Conservation (phyloP, 345 rosid species). For the Trapa bicornis region DNA sequence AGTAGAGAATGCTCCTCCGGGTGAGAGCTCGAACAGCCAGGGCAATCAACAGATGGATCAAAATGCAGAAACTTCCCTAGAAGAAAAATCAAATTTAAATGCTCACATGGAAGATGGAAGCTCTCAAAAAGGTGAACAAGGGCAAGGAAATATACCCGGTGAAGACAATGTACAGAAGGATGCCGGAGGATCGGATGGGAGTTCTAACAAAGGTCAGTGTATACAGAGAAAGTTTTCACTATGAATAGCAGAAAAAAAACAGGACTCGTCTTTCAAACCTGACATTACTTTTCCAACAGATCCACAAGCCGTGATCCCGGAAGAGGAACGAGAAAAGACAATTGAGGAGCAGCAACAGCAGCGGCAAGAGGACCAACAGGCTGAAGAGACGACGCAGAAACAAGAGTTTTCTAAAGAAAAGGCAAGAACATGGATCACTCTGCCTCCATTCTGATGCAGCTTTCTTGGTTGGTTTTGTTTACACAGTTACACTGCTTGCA, state of each 20-base stretch:
- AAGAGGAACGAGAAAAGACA: conserved; percentile 17
- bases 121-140: neutral
- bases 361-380: conserved; percentile 10
- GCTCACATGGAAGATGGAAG: neutral
- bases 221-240: neutral
- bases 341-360: conserved; percentile 28
- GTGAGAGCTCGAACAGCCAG: too few relatives aligned
- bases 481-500: too few relatives aligned
- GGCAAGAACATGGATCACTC: conserved; percentile 1
- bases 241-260: neutral
- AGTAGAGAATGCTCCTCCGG: too few relatives aligned
- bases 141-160: neutral
- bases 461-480: too few relatives aligned
- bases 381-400: conserved; percentile 5
- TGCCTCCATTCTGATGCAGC: neutral
- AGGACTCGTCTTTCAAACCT: neutral
- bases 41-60: too few relatives aligned
- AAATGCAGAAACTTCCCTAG: neutral
- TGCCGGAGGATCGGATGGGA: neutral
- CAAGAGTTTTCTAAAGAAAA: neutral
- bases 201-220: neutral
- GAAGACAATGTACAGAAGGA: neutral
- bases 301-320: conserved; percentile 11
- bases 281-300: neutral
- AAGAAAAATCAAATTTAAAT: conserved; percentile 8